phyloP scores from a whole-genome alignment of 495 filamentous ascomycete species.

The Tirmania nivea region DNA sequence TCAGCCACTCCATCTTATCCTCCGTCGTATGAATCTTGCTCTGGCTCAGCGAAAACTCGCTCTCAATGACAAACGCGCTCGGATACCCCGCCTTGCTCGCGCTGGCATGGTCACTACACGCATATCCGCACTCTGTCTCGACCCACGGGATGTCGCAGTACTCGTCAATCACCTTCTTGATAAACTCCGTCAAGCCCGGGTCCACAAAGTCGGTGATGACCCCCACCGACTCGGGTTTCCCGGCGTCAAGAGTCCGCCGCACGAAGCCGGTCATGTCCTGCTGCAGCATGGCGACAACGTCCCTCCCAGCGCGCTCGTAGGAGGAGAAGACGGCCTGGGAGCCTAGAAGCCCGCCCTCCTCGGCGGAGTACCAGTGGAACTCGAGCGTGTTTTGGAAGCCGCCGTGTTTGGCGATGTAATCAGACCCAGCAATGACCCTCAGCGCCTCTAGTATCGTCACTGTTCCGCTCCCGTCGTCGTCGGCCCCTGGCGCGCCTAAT shows the following conservation, averaged over 20 bases:
- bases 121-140: conserved; percentile 88
- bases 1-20: conserved; percentile 69
- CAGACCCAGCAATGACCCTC: conserved; percentile 36
- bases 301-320: conserved; percentile 54
- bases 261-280: conserved; percentile 97
- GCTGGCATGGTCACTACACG: conserved; percentile 92
- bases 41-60: conserved; percentile 37
- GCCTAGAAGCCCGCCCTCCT: conserved; percentile 75
- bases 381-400: conserved; percentile 61
- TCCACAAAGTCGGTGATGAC: conserved; percentile 91
- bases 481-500: conserved; percentile 52
- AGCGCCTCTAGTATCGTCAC: conserved; percentile 59
- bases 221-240: conserved; percentile 64
- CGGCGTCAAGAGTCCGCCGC: conserved; percentile 61
- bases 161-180: conserved; percentile 66
- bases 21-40: conserved; percentile 80
- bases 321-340: conserved; percentile 58
- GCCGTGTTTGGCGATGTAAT: conserved; percentile 33
- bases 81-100: conserved; percentile 91
- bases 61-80: conserved; percentile 84
- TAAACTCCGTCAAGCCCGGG: conserved; percentile 60
- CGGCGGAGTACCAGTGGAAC: conserved; percentile 89
- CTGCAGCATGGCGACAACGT: conserved; percentile 94
- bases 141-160: conserved; percentile 84
- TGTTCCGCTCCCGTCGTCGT: conserved; percentile 56